Conservation (phyloP, 768 basidiomycete species). For the Xerocomellus intermedius region DNA sequence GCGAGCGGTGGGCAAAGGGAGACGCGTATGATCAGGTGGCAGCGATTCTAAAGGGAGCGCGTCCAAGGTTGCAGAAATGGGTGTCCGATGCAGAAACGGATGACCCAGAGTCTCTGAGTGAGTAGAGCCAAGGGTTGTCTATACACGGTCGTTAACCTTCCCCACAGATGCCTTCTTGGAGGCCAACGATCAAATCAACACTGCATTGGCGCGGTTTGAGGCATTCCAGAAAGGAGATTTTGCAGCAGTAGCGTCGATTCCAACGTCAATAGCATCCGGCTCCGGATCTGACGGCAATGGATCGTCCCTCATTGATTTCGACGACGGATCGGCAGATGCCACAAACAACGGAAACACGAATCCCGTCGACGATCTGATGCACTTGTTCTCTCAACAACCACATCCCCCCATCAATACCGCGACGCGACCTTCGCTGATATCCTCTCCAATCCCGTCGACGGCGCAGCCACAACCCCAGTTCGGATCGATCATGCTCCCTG, state of each 20-base stretch:
- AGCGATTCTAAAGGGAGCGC: conserved; percentile 69
- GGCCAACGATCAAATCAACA: conserved; percentile 98
- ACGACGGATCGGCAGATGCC: conserved; percentile 43
- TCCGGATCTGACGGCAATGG: conserved; percentile 23
- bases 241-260: conserved; percentile 66
- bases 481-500: conserved; percentile 44
- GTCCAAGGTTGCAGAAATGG: conserved; percentile 98
- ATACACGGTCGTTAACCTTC: neutral
- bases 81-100: conserved; percentile 89
- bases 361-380: conserved; percentile 57
- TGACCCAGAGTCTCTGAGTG: conserved; percentile 88
- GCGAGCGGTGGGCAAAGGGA: conserved; percentile 81
- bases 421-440: conserved; percentile 24
- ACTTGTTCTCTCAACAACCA: conserved; percentile 46
- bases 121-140: conserved; percentile 17
- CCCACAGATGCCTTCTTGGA: conserved; percentile 84
- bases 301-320: conserved; percentile 74
- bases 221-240: conserved; percentile 93
- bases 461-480: conserved; percentile 27
- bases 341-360: conserved; percentile 21
- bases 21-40: conserved; percentile 98
- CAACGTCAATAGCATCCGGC: conserved; percentile 48
- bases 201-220: conserved; percentile 84
- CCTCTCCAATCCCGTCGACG: conserved; percentile 14
- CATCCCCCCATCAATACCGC: conserved; percentile 27